A percentile compares a stretch with the other conserved stretches of the same genome.
Evolutionary conservation across 2,329 filamentous ascomycete species (phyloP).

Genomic region (Pseudogymnoascus sp.): DNA sequence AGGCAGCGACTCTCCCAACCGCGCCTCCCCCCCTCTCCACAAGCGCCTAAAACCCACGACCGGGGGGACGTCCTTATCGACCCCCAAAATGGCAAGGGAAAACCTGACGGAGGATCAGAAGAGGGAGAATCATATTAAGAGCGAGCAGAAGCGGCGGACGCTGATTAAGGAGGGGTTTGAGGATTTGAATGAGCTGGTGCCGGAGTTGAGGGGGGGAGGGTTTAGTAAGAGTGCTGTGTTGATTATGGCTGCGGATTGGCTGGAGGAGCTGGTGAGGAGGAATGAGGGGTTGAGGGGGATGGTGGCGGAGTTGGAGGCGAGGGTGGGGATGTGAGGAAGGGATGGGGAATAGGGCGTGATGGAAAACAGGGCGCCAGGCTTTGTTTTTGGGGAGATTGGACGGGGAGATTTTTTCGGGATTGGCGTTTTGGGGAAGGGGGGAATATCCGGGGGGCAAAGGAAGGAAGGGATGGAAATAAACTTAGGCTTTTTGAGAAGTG

Average conservation of each 20-base stretch:
- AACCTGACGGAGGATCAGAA: constrained; percentile 72
- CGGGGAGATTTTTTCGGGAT: no score
- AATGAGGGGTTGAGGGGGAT: constrained; percentile 55
- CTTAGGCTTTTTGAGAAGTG: no score
- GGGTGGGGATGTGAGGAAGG: background rate
- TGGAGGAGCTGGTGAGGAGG: constrained; percentile 63
- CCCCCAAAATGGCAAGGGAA: constrained; percentile 44
- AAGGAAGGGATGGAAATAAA: no score
- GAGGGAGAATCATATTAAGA: constrained; percentile 76
- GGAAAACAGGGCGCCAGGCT: no score
- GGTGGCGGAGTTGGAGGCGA: constrained; percentile 38
- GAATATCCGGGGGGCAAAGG: no score
- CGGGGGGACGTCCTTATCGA: constrained; percentile 15
- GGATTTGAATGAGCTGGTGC: constrained; percentile 68
- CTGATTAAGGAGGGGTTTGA: constrained; percentile 75
- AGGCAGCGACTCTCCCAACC: constrained; percentile 23
- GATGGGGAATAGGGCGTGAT: background rate
- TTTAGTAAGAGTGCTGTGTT: constrained; percentile 80
- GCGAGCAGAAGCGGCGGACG: constrained; percentile 78
- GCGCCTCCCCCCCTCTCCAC: constrained; percentile 19
- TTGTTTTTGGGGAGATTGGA: no score
- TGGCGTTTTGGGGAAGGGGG: no score
- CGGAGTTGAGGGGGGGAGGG: constrained; percentile 62
- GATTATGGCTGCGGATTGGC: constrained; percentile 65
- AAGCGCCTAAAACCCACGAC: constrained; percentile 45